Percentiles rank a stretch among this genome's conserved stretches.
Evolutionary conservation across 495 filamentous ascomycete genomes (phyloP).

Genomic region (Neurospora hispaniola): DNA sequence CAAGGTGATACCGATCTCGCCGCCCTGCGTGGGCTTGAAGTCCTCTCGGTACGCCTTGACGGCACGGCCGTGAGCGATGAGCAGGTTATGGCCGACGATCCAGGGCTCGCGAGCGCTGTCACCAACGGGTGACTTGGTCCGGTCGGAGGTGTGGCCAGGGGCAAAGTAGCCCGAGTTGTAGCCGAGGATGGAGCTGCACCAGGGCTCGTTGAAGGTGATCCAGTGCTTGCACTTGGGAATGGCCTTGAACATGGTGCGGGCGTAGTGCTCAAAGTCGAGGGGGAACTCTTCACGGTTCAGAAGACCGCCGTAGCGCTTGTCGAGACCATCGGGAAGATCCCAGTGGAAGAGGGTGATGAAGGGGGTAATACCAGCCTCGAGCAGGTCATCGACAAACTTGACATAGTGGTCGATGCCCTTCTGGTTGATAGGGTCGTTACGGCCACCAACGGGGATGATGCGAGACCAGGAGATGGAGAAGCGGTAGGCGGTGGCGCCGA

Average conservation of each 20-base stretch:
- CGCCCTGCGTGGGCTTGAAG: slow-evolving; percentile 49
- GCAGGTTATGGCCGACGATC: slow-evolving; percentile 51
- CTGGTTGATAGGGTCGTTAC: slow-evolving; percentile 51
- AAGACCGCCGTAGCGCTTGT: slow-evolving; percentile 51
- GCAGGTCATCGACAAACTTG: slow-evolving; percentile 50
- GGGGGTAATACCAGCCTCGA: slow-evolving; percentile 46
- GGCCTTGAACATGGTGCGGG: slow-evolving; percentile 44
- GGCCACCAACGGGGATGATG: slow-evolving; percentile 56
- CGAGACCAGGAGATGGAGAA: slow-evolving; percentile 71
- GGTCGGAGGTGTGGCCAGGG: slow-evolving; percentile 48
- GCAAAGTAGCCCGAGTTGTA: slow-evolving; percentile 51
- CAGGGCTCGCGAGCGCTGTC: slow-evolving; percentile 49
- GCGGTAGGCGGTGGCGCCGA: slow-evolving; percentile 55
- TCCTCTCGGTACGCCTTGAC: slow-evolving; percentile 60
- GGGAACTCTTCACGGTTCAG: slow-evolving; percentile 49
- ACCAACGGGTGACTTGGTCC: slow-evolving; percentile 41
- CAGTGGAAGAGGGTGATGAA: slow-evolving; percentile 57
- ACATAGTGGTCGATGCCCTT: slow-evolving; percentile 49
- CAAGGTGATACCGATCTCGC: slow-evolving; percentile 52
- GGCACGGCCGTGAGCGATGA: slow-evolving; percentile 47
- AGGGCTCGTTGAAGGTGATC: slow-evolving; percentile 61
- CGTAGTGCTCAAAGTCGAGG: slow-evolving; percentile 50
- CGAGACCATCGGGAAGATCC: slow-evolving; percentile 50
- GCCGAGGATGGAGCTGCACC: slow-evolving; percentile 49
- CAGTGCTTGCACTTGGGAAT: slow-evolving; percentile 52